Percentiles rank a stretch among this genome's conserved stretches.
These are phyloP conservation scores for Periglandula ipomoeae DNA, from an alignment of 2,329 filamentous ascomycete species.

Conservation along the genomic window DNA sequence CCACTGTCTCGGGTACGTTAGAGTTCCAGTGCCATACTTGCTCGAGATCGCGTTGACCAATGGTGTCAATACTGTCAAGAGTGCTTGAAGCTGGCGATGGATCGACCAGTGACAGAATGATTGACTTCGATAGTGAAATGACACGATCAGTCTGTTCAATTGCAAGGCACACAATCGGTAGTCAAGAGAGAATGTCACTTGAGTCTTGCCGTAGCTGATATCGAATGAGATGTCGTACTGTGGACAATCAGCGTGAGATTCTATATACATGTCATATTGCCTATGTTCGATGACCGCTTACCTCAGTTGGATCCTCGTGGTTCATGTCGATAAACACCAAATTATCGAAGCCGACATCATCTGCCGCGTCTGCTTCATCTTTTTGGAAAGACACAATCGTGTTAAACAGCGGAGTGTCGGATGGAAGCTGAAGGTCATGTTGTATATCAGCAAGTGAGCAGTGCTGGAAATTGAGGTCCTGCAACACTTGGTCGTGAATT, in stretches of 20 bases:
- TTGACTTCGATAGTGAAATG: neutral
- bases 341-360: neutral
- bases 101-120: conserved; percentile 2
- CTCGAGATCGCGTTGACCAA: neutral
- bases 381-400: conserved; percentile 22
- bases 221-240: conserved; percentile 3
- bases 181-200: neutral
- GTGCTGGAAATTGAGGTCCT: conserved; percentile 35
- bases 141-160: neutral
- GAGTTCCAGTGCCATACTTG: conserved; percentile 14
- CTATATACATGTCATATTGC: neutral
- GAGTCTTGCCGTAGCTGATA: conserved; percentile 1
- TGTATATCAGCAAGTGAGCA: conserved; percentile 40
- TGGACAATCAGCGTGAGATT: neutral
- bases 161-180: neutral
- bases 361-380: conserved; percentile 5
- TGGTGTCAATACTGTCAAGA: neutral
- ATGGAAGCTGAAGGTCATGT: conserved; percentile 16
- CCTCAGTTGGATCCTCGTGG: conserved; percentile 4
- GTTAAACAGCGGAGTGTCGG: conserved; percentile 19
- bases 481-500: conserved; percentile 35
- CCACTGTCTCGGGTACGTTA: conserved; percentile 5
- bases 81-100: neutral
- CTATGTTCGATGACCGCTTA: neutral
- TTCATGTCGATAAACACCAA: conserved; percentile 2